These are phyloP conservation scores for Fusarium protoensiforme DNA, from an alignment of 2,329 filamentous ascomycete genomes.

Conservation along the genomic window DNA sequence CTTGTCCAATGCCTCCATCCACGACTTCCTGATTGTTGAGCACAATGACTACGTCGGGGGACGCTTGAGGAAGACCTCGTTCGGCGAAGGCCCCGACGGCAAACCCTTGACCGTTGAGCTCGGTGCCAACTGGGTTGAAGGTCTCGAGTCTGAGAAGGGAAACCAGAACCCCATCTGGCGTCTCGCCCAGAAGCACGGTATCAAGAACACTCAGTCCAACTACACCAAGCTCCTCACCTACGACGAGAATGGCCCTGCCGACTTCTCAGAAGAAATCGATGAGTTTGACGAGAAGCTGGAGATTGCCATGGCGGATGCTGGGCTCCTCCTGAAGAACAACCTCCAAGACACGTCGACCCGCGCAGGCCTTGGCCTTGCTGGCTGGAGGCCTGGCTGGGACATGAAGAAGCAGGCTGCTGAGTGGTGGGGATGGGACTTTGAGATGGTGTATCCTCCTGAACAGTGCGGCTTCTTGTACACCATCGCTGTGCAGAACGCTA, in stretches of 20 bases:
- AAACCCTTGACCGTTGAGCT: constrained; percentile 69
- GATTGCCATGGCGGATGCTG: constrained; percentile 62
- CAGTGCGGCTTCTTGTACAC: constrained; percentile 66
- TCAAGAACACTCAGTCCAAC: constrained; percentile 68
- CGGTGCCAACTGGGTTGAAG: constrained; percentile 72
- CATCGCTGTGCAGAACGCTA: constrained; percentile 67
- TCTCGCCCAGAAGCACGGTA: constrained; percentile 67
- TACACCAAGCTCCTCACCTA: constrained; percentile 69
- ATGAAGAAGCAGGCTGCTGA: constrained; percentile 69
- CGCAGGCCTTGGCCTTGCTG: constrained; percentile 67
- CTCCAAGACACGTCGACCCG: constrained; percentile 71
- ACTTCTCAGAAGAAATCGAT: constrained; percentile 63
- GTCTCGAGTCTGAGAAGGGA: constrained; percentile 30
- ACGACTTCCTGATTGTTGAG: constrained; percentile 74
- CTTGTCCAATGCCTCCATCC: constrained; percentile 67
- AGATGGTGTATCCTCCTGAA: constrained; percentile 67
- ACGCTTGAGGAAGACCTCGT: constrained; percentile 66
- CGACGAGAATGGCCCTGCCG: constrained; percentile 64
- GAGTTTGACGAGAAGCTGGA: constrained; percentile 60
- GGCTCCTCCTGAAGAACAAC: constrained; percentile 67
- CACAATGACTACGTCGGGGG: constrained; percentile 72
- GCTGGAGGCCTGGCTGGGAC: constrained; percentile 69
- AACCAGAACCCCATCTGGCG: constrained; percentile 72
- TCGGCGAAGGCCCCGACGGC: constrained; percentile 62
- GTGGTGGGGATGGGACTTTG: constrained; percentile 69